phyloP scores from a whole-genome alignment of 306 rosid species.

The Prunus davidiana region DNA sequence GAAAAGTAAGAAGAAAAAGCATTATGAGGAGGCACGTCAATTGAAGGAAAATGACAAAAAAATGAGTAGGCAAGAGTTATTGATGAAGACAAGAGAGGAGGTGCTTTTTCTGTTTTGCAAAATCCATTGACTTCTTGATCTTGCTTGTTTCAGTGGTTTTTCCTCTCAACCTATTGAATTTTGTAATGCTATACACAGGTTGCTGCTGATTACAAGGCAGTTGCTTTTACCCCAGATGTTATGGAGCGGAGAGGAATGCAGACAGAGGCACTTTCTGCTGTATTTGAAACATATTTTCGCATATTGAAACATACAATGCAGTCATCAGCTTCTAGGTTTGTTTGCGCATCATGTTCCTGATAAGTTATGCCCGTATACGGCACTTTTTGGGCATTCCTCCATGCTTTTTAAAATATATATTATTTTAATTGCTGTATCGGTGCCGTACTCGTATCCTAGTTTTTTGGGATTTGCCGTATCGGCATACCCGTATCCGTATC shows the following conservation, averaged over 20 bases:
- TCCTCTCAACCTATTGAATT: neutral
- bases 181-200: slow-evolving; percentile 49
- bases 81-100: slow-evolving; percentile 76
- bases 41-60: slow-evolving; percentile 61
- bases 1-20: slow-evolving; percentile 61
- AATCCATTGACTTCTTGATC: slow-evolving; percentile 18
- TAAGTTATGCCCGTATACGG: too few species aligned
- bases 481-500: too few species aligned
- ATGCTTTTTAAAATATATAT: too few species aligned
- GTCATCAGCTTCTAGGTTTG: slow-evolving; percentile 47
- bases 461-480: too few species aligned
- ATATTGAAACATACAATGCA: slow-evolving; percentile 78
- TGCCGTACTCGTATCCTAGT: too few species aligned
- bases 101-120: slow-evolving; percentile 33
- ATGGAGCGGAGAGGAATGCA: slow-evolving; percentile 72
- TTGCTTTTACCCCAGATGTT: slow-evolving; percentile 65
- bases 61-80: slow-evolving; percentile 58
- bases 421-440: too few species aligned
- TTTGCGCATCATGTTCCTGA: neutral
- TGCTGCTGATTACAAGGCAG: slow-evolving; percentile 94
- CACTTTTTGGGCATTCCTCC: too few species aligned
- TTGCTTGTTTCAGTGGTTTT: slow-evolving; percentile 15
- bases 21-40: slow-evolving; percentile 52
- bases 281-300: slow-evolving; percentile 90
- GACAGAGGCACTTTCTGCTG: slow-evolving; percentile 84